Base-by-base conservation (phyloP, 495 filamentous ascomycete genomes). In the Stereocaulon alpinum region DNA sequence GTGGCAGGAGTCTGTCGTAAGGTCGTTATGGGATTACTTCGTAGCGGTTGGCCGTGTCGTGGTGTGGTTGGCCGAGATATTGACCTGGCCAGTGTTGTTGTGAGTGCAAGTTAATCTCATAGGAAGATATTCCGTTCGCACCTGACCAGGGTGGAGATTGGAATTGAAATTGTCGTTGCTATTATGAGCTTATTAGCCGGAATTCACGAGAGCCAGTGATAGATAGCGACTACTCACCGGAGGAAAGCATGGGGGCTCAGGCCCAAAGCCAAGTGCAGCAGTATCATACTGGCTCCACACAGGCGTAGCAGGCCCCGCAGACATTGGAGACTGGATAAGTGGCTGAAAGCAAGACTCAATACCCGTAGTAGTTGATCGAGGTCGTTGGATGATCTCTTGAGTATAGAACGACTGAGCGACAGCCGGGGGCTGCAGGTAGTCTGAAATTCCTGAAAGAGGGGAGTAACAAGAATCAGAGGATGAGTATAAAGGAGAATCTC, bases 391-490 rank as follows among this genome's bases (percentile, higher is more conserved):
- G 10, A 60, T 24, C 24, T 64, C 62, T 29, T 48, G 58, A 6
- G 58, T 18, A 53, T 56, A 50, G 10, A 50, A 64, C 15, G 50
- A 58, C 12, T 61, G 62, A 37, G 62, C 40, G 40, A 64, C 20
- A 40, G 62, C 58, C 50, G 56, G 62, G 34, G 58, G 62, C 20
- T 64, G 62, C 52, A 61, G 43, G 62, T 64, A 64, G 45, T 64
- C 62, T 64, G 62, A 64, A 14, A 50, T 50, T 32, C 47, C 47
- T 50, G 47, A 50, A 50, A 61, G 57, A 41, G 62, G 62, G 53
- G 62, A 64, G 40, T 64, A 64, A 59, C 62, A 64, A 61, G 62
- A 64, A 64, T 64, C 62, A 64, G 62, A 64, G 32, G 63, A 65
- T 51, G 66, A 66, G 48, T 66, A 68, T 45, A 65, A 56, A 51